These are phyloP conservation scores for Kandelia obovata DNA, from an alignment of 345 rosid species.

Conservation along the genomic window DNA sequence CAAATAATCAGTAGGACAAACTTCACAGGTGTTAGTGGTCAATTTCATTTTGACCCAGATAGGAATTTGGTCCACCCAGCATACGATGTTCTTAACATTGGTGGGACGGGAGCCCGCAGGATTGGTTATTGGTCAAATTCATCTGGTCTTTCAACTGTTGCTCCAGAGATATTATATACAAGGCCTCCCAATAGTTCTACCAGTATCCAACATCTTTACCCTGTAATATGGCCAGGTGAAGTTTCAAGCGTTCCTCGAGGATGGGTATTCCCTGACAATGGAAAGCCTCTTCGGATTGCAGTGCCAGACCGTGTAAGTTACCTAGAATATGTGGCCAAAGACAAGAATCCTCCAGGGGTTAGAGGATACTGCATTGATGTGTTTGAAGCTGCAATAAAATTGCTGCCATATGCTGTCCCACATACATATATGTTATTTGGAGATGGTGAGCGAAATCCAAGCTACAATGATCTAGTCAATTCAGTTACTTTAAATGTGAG, in stretches of 20 bases:
- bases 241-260: conserved; percentile 54
- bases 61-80: conserved; percentile 65
- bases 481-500: conserved; percentile 70
- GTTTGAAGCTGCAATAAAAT: conserved; percentile 78
- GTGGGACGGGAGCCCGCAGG: conserved; percentile 52
- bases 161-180: conserved; percentile 57
- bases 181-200: conserved; percentile 50
- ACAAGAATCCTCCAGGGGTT: conserved; percentile 61
- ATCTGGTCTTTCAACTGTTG: conserved; percentile 59
- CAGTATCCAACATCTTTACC: conserved; percentile 47
- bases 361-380: conserved; percentile 85
- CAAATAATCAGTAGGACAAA: conserved; percentile 50
- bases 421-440: conserved; percentile 57
- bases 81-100: conserved; percentile 69
- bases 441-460: conserved; percentile 61
- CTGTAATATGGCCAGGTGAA: conserved; percentile 86
- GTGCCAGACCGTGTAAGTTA: conserved; percentile 78
- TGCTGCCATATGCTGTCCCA: conserved; percentile 87
- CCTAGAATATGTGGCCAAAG: conserved; percentile 51
- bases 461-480: conserved; percentile 49
- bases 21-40: conserved; percentile 71
- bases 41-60: conserved; percentile 53
- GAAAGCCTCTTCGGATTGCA: conserved; percentile 62
- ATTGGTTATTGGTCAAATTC: conserved; percentile 91
- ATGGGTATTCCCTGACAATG: conserved; percentile 91